Evolutionary conservation across 2,329 filamentous ascomycete genomes (phyloP), one percentile per base, ranked within the genome.

Genomic region (Trichoderma aggressivum): DNA sequence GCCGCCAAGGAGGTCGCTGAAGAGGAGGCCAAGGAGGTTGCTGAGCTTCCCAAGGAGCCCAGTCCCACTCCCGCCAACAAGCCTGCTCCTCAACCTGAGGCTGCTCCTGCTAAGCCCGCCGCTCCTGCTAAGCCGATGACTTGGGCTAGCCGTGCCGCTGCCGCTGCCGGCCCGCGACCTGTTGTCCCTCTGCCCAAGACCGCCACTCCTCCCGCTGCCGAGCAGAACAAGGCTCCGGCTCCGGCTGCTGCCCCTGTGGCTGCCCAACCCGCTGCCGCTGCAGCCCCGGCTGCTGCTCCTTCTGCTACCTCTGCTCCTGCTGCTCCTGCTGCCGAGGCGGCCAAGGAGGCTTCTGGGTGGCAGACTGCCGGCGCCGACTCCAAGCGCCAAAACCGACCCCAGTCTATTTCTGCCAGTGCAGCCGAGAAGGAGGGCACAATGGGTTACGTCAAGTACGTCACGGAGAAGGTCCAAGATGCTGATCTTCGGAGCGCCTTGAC

Each of bases 371-470:
- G 91, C 71, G 88, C 90, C 70, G 92, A 97, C 81, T 91, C 91
- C 76, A 96, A 96, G 86, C 91, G 93, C 79, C 93, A 96, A 80
- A 91, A 90, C 77, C 90, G 93, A 74, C 88, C 88, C 65, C 91
- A 92, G 81, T 88, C 90, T 69, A 86, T 89, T 76, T 85, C 89
- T 70, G 85, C 85, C 64, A 81, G 86, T 30, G 81, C 84, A n/a
- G 79, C 84, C 60, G 92, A 94, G 78, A 92, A 93, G 78, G 91
- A 95, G 74, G 89, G 89, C 73, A 91, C 91, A 68, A 88, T 94
- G 75, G 96, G 92, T 24, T 98, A 98, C 82, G 94, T 99, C 82
- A 97, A 97, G 86, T 97, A 95, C 77, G 95, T 98, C 63, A 95
- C 91, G 63, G 94, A 97, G 39, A 94, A 94, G 83, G 91, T 99